phyloP scores from a whole-genome alignment of 2,329 filamentous ascomycete species.

The Blastomyces percursus region DNA sequence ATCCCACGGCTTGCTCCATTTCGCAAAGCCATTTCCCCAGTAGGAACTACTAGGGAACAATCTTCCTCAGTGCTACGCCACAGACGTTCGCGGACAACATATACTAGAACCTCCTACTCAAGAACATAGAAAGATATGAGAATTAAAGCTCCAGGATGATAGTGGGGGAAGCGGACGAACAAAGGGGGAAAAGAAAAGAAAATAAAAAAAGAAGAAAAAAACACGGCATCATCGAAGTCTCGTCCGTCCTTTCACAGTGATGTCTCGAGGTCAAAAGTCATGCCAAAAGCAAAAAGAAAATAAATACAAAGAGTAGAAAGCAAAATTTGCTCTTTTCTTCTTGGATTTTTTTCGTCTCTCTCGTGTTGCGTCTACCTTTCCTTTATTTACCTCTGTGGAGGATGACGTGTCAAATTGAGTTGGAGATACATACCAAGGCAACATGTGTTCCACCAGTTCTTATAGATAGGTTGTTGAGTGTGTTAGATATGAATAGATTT shows the following conservation, averaged over 20 bases:
- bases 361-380: constrained; percentile 35
- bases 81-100: not conserved
- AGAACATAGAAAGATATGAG: not conserved
- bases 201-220: not conserved
- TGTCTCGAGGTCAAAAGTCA: constrained; percentile 37
- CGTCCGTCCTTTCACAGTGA: constrained; percentile 27
- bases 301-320: constrained; percentile 8
- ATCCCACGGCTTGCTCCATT: not conserved
- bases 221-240: constrained; percentile 37
- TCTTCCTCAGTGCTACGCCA: not conserved
- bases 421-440: constrained; percentile 29
- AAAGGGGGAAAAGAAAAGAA: not conserved
- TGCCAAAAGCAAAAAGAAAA: constrained; percentile 30
- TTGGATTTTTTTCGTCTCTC: constrained; percentile 20
- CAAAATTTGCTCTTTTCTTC: not conserved
- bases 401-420: constrained; percentile 34
- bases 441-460: not conserved
- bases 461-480: not conserved
- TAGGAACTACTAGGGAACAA: not conserved
- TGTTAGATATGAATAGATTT: not conserved
- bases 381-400: constrained; percentile 23
- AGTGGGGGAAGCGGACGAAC: not conserved
- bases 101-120: too few species aligned
- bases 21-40: not conserved
- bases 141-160: not conserved